Conservation (phyloP, 2,329 filamentous ascomycete genomes). For the Claviceps paspali region DNA sequence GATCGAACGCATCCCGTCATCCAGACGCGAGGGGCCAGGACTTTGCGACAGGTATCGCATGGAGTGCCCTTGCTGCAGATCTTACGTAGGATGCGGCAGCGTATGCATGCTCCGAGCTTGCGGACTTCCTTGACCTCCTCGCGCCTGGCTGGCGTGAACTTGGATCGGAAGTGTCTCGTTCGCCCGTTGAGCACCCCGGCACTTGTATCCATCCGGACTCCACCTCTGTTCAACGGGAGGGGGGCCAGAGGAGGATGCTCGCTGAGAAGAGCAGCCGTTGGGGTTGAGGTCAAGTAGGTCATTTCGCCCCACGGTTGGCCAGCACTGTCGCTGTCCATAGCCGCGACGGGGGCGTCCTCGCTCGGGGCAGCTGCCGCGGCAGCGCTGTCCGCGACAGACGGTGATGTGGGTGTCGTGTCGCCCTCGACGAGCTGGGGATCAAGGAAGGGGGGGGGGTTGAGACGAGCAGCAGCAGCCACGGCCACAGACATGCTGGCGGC, state of each 20-base stretch:
- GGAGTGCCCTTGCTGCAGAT: conserved; percentile 49
- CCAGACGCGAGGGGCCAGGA: conserved; percentile 50
- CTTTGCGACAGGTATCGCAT: conserved; percentile 48
- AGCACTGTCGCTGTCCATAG: conserved; percentile 10
- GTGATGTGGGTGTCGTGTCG: conserved; percentile 16
- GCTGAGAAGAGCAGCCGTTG: conserved; percentile 16
- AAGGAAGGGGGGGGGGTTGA: conserved; percentile 37
- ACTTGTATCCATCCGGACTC: conserved; percentile 37
- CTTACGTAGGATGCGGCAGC: conserved; percentile 50
- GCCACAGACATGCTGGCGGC: conserved; percentile 38
- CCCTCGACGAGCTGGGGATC: conserved; percentile 32
- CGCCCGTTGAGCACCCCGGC: conserved; percentile 29
- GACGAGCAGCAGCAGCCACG: conserved; percentile 38
- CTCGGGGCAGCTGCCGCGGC: conserved; percentile 10
- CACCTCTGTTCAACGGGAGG: conserved; percentile 23
- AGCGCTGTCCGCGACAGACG: conserved; percentile 10
- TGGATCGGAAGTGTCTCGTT: conserved; percentile 37
- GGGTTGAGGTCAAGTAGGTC: conserved; percentile 28
- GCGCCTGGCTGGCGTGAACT: conserved; percentile 41
- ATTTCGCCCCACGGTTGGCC: conserved; percentile 38
- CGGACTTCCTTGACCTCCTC: conserved; percentile 51
- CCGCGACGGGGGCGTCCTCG: conserved; percentile 8
- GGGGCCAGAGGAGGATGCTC: conserved; percentile 18
- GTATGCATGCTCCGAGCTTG: conserved; percentile 49
- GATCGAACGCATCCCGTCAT: conserved; percentile 47